These are phyloP conservation scores for Eimeria maxima DNA, from an alignment of 169 alveolate genomes.

Conservation along the genomic window DNA sequence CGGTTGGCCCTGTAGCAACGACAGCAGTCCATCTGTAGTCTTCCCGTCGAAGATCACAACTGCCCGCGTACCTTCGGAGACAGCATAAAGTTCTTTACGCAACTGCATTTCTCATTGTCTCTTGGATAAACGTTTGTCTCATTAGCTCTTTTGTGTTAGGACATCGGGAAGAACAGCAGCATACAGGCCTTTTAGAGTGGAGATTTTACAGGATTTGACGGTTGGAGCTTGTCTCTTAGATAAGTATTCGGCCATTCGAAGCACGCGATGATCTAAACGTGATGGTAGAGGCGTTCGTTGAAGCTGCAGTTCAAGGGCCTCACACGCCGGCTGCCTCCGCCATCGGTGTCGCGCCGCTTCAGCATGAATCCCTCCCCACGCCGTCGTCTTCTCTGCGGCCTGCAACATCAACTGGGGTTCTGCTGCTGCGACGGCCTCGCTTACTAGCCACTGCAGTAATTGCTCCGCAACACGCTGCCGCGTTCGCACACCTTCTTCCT, in stretches of 20 bases:
- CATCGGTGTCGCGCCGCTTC: conserved; percentile 47
- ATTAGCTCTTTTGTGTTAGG: background rate
- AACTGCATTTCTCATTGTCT: background rate
- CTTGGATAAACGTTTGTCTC: background rate
- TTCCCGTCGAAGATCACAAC: conserved; percentile 69
- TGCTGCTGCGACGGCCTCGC: conserved; percentile 50
- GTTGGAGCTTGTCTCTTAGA: conserved; percentile 37
- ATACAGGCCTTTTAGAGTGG: background rate
- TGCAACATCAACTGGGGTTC: conserved; percentile 67
- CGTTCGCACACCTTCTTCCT: conserved; percentile 29
- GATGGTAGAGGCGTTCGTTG: conserved; percentile 49
- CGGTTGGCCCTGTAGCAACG: conserved; percentile 22
- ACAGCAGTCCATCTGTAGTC: conserved; percentile 35
- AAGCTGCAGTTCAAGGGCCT: conserved; percentile 38
- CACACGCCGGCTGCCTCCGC: background rate
- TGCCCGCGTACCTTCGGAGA: conserved; percentile 10
- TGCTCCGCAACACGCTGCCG: conserved; percentile 67
- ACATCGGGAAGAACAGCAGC: background rate
- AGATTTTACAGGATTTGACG: conserved; percentile 13
- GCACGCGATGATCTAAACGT: conserved; percentile 45
- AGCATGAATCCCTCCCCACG: conserved; percentile 55
- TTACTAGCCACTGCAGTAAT: conserved; percentile 59
- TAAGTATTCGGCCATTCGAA: conserved; percentile 63
- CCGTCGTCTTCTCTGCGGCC: conserved; percentile 27
- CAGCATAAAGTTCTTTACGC: background rate